These are phyloP conservation scores for Erythrobasidium hasegawianum DNA, from an alignment of 1,284 basidiomycete genomes.

Conservation along the genomic window DNA sequence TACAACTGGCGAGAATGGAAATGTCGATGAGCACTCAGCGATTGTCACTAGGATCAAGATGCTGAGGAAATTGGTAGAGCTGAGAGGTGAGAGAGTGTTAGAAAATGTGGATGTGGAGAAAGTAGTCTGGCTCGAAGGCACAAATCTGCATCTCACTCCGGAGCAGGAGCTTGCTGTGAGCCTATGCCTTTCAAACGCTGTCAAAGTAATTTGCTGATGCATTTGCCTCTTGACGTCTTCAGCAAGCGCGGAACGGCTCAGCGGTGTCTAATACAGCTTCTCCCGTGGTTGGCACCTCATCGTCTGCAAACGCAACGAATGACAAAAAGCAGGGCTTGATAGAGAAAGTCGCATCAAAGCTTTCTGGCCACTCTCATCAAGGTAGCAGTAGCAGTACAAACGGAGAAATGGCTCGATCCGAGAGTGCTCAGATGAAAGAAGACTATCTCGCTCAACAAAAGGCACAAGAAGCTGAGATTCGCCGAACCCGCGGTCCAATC, in stretches of 20 bases:
- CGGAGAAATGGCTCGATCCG: neutral
- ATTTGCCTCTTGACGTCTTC: neutral
- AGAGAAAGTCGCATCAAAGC: neutral
- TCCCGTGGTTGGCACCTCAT: neutral
- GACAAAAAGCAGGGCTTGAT: too few relatives aligned
- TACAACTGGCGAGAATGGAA: neutral
- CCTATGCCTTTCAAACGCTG: neutral
- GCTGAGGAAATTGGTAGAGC: slow-evolving; percentile 13
- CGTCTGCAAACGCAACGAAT: too few relatives aligned
- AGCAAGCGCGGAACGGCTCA: slow-evolving; percentile 22
- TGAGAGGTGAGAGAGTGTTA: slow-evolving; percentile 19
- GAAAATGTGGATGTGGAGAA: slow-evolving; percentile 8
- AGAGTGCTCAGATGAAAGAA: neutral
- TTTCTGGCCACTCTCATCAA: neutral
- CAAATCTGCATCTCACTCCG: slow-evolving; percentile 15
- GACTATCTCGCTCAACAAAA: neutral
- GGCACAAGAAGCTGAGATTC: neutral
- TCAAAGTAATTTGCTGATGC: slow-evolving; percentile 1
- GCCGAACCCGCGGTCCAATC: slow-evolving; percentile 14
- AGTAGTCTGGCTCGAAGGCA: slow-evolving; percentile 25
- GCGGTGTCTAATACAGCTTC: neutral
- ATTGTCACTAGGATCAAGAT: slow-evolving; percentile 11
- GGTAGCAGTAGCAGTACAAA: neutral
- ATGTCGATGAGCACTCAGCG: neutral
- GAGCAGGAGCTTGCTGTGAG: slow-evolving; percentile 29